These are phyloP conservation scores for Cyberlindnera maritima DNA, from an alignment of 805 yeast genomes.

Conservation along the genomic window DNA sequence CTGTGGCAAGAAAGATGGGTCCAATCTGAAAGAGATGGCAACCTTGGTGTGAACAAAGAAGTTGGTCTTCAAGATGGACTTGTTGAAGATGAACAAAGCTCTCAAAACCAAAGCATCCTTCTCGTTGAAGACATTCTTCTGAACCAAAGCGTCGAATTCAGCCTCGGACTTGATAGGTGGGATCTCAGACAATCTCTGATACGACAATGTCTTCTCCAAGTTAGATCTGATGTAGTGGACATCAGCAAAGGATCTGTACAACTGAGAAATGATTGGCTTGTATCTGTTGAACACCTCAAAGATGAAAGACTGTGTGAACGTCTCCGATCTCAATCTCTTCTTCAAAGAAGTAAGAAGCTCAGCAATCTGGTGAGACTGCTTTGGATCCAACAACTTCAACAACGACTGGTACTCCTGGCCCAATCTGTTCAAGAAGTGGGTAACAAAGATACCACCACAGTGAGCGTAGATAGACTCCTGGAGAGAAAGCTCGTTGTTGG, in stretches of 20 bases:
- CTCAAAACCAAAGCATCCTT: slow-evolving; percentile 76
- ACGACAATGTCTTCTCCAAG: slow-evolving; percentile 76
- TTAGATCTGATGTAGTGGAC: slow-evolving; percentile 74
- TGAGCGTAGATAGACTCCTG: slow-evolving; percentile 96
- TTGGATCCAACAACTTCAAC: slow-evolving; percentile 57
- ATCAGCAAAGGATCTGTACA: slow-evolving; percentile 90
- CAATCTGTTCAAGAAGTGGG: slow-evolving; percentile 90
- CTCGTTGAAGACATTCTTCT: slow-evolving; percentile 68
- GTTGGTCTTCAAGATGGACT: slow-evolving; percentile 86
- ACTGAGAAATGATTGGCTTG: slow-evolving; percentile 68
- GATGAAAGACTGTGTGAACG: slow-evolving; percentile 84
- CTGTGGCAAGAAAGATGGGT: slow-evolving; percentile 80
- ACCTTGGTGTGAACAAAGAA: slow-evolving; percentile 92
- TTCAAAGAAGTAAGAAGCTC: slow-evolving; percentile 80
- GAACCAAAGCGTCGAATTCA: slow-evolving; percentile 69
- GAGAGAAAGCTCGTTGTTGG: slow-evolving; percentile 74
- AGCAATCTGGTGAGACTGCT: slow-evolving; percentile 56
- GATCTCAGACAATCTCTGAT: slow-evolving; percentile 79
- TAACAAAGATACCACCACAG: slow-evolving; percentile 86
- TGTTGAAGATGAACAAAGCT: slow-evolving; percentile 81
- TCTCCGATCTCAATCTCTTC: slow-evolving; percentile 88
- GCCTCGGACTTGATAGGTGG: slow-evolving; percentile 70
- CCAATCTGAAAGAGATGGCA: slow-evolving; percentile 88
- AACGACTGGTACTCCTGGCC: slow-evolving; percentile 85
- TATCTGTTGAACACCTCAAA: slow-evolving; percentile 71